These are phyloP conservation scores for Arctostaphylos glauca DNA, from an alignment of 148 eudicot genomes.

Conservation along the genomic window DNA sequence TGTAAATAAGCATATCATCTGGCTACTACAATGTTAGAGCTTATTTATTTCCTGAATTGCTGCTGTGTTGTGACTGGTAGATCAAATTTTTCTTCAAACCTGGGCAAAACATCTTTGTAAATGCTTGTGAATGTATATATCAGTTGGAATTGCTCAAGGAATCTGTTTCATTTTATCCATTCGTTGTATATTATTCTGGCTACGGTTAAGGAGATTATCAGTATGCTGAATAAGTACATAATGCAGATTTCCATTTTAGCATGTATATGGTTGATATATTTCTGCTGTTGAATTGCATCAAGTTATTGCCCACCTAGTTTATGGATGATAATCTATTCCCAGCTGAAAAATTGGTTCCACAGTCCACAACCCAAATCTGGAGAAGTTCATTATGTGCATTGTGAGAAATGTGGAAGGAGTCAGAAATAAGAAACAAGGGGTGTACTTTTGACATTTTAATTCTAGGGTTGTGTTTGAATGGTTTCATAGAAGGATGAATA, in stretches of 20 bases:
- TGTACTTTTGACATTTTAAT: not conserved
- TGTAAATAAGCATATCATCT: not conserved
- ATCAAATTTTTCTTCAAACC: not conserved
- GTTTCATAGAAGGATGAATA: not conserved
- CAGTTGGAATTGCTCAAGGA: not conserved
- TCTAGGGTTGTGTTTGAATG: not conserved
- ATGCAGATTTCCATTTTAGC: not conserved
- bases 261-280: not conserved
- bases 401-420: not conserved
- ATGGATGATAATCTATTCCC: not conserved
- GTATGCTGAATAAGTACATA: too few relatives aligned
- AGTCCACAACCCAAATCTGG: not conserved
- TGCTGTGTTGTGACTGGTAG: not conserved
- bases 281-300: not conserved
- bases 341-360: too few relatives aligned
- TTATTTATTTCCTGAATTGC: not conserved
- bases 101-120: not conserved
- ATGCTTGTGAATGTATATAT: not conserved
- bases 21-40: not conserved
- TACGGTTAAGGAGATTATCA: too few relatives aligned
- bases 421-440: not conserved
- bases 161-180: not conserved
- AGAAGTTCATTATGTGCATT: not conserved
- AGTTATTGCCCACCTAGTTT: not conserved
- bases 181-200: not conserved